These are phyloP conservation scores for Wickerhamiella cacticola DNA, from an alignment of 805 yeast species.

Conservation along the genomic window DNA sequence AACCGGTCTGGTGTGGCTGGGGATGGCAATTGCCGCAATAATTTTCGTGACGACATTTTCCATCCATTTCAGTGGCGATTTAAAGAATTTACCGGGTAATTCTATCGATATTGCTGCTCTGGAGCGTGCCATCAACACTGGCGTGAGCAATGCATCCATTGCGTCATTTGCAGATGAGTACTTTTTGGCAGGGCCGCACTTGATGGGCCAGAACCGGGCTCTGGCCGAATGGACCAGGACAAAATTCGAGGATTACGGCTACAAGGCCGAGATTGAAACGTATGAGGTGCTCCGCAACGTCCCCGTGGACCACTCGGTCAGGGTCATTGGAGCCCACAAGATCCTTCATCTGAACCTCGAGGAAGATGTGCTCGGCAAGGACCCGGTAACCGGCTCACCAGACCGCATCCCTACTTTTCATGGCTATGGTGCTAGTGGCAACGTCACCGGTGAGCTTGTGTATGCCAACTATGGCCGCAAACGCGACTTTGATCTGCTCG, in stretches of 20 bases:
- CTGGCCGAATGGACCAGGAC: slow-evolving; percentile 44
- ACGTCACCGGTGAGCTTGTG: slow-evolving; percentile 52
- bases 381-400: slow-evolving; percentile 37
- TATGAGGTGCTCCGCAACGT: slow-evolving; percentile 53
- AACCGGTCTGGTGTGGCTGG: neutral
- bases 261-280: slow-evolving; percentile 40
- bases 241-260: slow-evolving; percentile 50
- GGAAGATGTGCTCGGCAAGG: slow-evolving; percentile 43
- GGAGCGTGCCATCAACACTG: slow-evolving; percentile 30
- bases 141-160: slow-evolving; percentile 16
- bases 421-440: slow-evolving; percentile 66
- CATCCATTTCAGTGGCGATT: neutral
- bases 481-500: slow-evolving; percentile 44
- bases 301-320: slow-evolving; percentile 45
- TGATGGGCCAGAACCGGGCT: slow-evolving; percentile 30
- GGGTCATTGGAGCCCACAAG: slow-evolving; percentile 29
- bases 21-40: neutral
- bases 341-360: slow-evolving; percentile 42
- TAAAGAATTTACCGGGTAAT: neutral
- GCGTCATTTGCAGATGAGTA: slow-evolving; percentile 17
- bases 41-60: neutral
- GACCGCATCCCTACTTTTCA: slow-evolving; percentile 58
- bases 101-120: slow-evolving; percentile 34
- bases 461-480: slow-evolving; percentile 59
- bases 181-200: slow-evolving; percentile 26